Percentiles rank a stretch among this genome's conserved stretches.
These are phyloP conservation scores for Rutstroemia sydowiana DNA, from an alignment of 2,329 filamentous ascomycete genomes.

Conservation along the genomic window DNA sequence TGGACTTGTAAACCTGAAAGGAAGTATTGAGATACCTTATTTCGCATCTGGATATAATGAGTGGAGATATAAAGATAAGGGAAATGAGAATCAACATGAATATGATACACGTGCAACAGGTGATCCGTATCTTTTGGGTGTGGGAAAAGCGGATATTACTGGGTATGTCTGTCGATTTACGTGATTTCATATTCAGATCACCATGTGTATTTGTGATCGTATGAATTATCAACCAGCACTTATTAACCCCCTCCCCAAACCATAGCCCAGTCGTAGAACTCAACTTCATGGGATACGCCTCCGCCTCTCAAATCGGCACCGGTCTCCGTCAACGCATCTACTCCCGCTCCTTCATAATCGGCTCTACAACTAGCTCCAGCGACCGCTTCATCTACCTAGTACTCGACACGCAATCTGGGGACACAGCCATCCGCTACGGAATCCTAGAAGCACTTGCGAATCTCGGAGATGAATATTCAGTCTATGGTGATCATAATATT, in stretches of 20 bases:
- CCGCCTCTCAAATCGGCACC: constrained; percentile 69
- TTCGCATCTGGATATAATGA: neutral
- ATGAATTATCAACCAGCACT: neutral
- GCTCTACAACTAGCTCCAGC: constrained; percentile 53
- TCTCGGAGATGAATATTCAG: constrained; percentile 63
- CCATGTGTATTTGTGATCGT: no score
- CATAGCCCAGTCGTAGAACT: constrained; percentile 72
- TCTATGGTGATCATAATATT: constrained; percentile 73
- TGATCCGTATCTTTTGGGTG: constrained; percentile 52
- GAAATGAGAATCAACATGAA: neutral
- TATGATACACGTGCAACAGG: constrained; percentile 19
- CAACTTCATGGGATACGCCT: constrained; percentile 87
- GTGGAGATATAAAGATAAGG: neutral
- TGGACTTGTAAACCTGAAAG: neutral
- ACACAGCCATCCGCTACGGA: constrained; percentile 78
- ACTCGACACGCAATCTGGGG: constrained; percentile 77
- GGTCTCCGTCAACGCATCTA: constrained; percentile 86
- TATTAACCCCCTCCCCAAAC: constrained; percentile 4
- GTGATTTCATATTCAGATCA: no score
- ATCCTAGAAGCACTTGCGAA: constrained; percentile 67
- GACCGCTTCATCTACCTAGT: constrained; percentile 82
- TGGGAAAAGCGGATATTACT: constrained; percentile 66
- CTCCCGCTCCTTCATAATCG: constrained; percentile 82
- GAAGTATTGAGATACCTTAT: no score
- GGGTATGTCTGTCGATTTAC: no score